Conservation (phyloP, 164 flowering plant genomes). For the Warburgia ugandensis region DNA sequence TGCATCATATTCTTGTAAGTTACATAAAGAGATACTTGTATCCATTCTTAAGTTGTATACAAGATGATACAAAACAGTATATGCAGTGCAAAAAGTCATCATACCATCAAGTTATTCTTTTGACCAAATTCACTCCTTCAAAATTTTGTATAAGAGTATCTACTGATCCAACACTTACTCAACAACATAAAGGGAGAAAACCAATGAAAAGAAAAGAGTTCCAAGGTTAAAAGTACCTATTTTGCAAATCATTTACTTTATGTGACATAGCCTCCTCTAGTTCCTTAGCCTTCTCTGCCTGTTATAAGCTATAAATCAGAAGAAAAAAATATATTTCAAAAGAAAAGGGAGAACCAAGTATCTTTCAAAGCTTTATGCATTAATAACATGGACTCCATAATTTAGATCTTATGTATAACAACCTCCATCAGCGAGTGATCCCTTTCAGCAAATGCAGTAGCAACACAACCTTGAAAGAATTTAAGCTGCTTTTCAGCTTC, state of each 20-base stretch:
- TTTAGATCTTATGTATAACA: too few species aligned
- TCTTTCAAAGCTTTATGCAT: constrained; percentile 9
- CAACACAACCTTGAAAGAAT: constrained; percentile 87
- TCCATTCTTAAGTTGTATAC: too few species aligned
- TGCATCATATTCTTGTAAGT: too few species aligned
- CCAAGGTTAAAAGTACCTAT: constrained; percentile 32
- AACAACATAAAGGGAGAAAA: too few species aligned
- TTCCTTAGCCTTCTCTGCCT: constrained; percentile 96
- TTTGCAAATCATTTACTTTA: constrained; percentile 37
- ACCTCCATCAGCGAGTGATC: constrained; percentile 92
- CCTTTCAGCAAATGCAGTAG: constrained; percentile 93
- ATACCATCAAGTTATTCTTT: too few species aligned
- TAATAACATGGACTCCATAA: too few species aligned
- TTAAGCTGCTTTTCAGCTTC: constrained; percentile 89
- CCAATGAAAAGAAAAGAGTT: not conserved
- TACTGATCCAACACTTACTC: not conserved
- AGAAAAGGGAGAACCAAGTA: not conserved
- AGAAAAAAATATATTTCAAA: not conserved
- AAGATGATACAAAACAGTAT: too few species aligned
- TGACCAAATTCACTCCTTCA: too few species aligned
- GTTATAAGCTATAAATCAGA: constrained; percentile 14
- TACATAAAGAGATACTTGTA: too few species aligned
- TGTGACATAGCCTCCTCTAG: constrained; percentile 57
- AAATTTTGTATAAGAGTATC: too few species aligned
- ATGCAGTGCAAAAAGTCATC: too few species aligned